Base-by-base conservation (phyloP, 2,329 filamentous ascomycete genomes). In the Colletotrichum sp. region DNA sequence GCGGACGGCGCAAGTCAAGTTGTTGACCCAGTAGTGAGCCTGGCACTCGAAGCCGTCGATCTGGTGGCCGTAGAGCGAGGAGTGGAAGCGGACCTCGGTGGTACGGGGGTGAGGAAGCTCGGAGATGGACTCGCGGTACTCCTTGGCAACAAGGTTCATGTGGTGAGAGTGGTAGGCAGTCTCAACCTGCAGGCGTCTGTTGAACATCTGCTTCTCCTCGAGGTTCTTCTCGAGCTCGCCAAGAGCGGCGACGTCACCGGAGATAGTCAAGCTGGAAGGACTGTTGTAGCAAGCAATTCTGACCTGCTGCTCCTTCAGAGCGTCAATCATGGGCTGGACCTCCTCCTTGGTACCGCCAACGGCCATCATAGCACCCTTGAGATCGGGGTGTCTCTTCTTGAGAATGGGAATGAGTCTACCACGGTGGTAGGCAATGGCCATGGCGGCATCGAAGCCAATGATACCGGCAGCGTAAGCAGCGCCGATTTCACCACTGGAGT, bases 81-180 rank as follows among this genome's bases (percentile, higher is more conserved):
- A 89, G 79, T 88, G 87, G 80, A 89, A 89, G 32, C 82, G 80
- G 8, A 86, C 83, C 2, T 84, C 79, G 0, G 83, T 83, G 1
- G 81, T 79, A 5, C 82, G 78, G 2, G 86, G 83, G 2, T 81
- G 79, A 9, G 66, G 69, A 5, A 91, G 81, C 76, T 85, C 82
- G 9, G 87, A 85, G 5, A 91, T 82, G 5, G 85, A 86, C 1
- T 81, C 79, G 49, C 85, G 83, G 28, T 78, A 78, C 13, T 69
- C 71, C 49, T 75, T 70, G 2, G 89, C 87, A 2, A 90, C 83
- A 3, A 86, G 81, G 65, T 88, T 85, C 89, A 91, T 91, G 77
- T 90, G 88, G 44, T 87, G 84, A 0, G 89, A 91, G 80, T 91
- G 90, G 63, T 91, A 91, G 1, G 89, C 89, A 18, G 88, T 86